Conservation (phyloP, 345 rosid genomes). For the Lagerstroemia speciosa region DNA sequence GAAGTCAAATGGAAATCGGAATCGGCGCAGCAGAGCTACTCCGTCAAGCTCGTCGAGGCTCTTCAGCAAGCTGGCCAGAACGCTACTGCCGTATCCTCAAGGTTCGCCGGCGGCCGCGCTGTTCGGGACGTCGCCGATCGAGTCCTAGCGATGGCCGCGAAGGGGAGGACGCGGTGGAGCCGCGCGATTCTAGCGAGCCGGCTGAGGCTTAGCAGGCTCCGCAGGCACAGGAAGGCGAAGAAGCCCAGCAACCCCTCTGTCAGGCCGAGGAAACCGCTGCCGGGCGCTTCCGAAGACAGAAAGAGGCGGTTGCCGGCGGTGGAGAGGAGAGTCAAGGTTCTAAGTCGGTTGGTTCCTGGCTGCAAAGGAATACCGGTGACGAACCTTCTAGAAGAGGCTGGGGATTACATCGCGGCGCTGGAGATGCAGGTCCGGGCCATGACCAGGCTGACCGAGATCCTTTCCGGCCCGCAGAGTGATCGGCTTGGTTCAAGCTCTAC, state of each 20-base stretch:
- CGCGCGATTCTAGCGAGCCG: slow-evolving; percentile 52
- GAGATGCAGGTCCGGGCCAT: slow-evolving; percentile 92
- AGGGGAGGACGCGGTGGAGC: slow-evolving; percentile 55
- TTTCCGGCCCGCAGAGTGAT: slow-evolving; percentile 17
- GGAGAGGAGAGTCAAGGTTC: slow-evolving; percentile 37
- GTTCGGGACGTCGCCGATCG: slow-evolving; percentile 39
- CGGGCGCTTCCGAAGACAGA: slow-evolving; percentile 4
- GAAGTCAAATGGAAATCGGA: slow-evolving; percentile 51
- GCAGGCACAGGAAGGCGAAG: slow-evolving; percentile 40
- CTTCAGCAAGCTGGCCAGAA: slow-evolving; percentile 36
- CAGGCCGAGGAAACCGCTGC: slow-evolving; percentile 22
- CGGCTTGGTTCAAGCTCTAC: slow-evolving; percentile 5
- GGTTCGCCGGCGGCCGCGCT: slow-evolving; percentile 10
- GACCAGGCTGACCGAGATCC: slow-evolving; percentile 48
- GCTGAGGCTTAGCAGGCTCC: slow-evolving; percentile 21
- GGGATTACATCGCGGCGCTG: slow-evolving; percentile 80
- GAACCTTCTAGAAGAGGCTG: slow-evolving; percentile 63
- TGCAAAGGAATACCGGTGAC: slow-evolving; percentile 54
- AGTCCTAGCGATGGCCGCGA: slow-evolving; percentile 59
- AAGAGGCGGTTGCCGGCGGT: slow-evolving; percentile 39
- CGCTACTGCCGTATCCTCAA: background rate
- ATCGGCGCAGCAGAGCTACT: slow-evolving; percentile 59
- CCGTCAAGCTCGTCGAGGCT: slow-evolving; percentile 51
- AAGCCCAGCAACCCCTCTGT: slow-evolving; percentile 9
- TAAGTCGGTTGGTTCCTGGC: slow-evolving; percentile 78